Evolutionary conservation across 1,284 basidiomycete species (phyloP), one percentile per base, ranked within the genome.

Genomic region (Puccinia triticina): DNA sequence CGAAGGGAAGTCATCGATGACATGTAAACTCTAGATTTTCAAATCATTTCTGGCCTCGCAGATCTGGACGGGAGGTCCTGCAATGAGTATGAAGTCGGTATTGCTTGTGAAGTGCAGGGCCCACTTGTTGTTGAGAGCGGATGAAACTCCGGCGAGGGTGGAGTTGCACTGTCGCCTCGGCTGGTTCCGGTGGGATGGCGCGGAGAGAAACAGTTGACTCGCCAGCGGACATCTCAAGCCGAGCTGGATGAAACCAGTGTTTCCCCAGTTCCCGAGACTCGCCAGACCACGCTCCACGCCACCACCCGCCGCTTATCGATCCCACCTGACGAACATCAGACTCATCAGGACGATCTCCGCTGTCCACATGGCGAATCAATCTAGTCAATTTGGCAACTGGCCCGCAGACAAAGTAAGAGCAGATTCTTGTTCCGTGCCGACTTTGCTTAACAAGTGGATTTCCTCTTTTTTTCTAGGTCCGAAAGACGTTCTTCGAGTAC

Each of bases 351-450:
- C 8, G 18, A 71, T 29, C n/a, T 12, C n/a, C 48, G 2, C 11
- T 50, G 37, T 57, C 46, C 26, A 50, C 40, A 43, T 43, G 40
- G 40, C 26, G 1, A 57, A 43, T 23, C 29, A 67, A 43, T 29
- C 29, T 23, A 75, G 72, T 46, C 80, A 46, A 67, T 82, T 69
- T 50, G 80, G 80, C n/a, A 43, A 82, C 75, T 82, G 80, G 80
- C 80, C 80, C 32, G 80, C 80, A 14, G 50, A 66, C 40, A 82
- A 82, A 76, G 80, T 82, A 81, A 81, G 69, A 37, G 18, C 5
- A 21, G 12, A 2, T 26, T 16, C 32, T 34, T 67, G 3, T 32
- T 11, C 21, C 12, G 14, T 48, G 18, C 21, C 26, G 14, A 16
- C 50, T 48, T 26, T 29, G 23, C 21, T 23, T 46, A 64, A 32